Evolutionary conservation across 192 early-diverging fungal genomes (phyloP).

Genomic region (Backusella australiensis): DNA sequence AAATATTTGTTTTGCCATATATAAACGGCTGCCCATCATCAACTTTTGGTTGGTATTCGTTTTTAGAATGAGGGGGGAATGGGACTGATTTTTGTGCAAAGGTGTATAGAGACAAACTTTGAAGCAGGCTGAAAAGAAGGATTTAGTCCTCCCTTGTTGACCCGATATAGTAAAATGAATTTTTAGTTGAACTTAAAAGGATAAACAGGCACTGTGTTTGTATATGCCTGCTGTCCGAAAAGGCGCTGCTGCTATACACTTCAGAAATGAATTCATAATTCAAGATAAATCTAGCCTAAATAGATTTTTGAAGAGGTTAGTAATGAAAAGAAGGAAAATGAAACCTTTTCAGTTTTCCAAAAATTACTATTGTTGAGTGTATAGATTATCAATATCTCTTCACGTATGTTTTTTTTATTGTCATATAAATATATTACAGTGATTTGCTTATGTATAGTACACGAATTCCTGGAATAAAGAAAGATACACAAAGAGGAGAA

Average conservation of each 20-base stretch:
- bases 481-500: background rate
- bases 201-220: background rate
- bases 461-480: background rate
- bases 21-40: too few species aligned
- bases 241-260: background rate
- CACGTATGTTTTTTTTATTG: too few species aligned
- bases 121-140: background rate
- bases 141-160: background rate
- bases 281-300: background rate
- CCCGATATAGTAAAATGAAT: background rate
- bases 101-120: background rate
- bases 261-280: too few species aligned
- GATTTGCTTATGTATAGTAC: background rate
- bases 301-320: background rate
- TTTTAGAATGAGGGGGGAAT: background rate
- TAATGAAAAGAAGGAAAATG: background rate
- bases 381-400: too few species aligned
- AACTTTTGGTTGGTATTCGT: background rate
- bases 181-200: background rate
- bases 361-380: too few species aligned
- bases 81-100: background rate
- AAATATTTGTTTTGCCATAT: too few species aligned
- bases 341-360: background rate
- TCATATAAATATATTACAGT: background rate
- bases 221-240: background rate